These are phyloP conservation scores for Graphiopsis chlorocephala DNA, from an alignment of 2,329 filamentous ascomycete species.

Conservation along the genomic window DNA sequence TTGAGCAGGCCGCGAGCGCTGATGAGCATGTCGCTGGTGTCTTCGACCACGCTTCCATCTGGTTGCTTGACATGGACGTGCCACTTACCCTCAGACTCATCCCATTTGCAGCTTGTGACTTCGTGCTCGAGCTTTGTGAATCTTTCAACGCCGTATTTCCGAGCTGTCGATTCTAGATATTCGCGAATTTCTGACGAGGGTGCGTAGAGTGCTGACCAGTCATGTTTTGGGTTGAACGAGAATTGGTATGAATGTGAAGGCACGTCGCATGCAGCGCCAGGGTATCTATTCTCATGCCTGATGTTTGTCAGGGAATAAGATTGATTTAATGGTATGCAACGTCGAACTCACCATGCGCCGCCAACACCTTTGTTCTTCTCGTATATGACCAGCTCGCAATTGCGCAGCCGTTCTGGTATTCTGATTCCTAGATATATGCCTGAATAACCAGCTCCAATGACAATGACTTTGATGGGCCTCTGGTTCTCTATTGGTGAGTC, in stretches of 20 bases:
- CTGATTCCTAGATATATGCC: slow-evolving; percentile 46
- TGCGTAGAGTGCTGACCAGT: slow-evolving; percentile 43
- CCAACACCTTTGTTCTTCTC: slow-evolving; percentile 45
- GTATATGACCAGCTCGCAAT: slow-evolving; percentile 42
- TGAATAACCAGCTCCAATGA: slow-evolving; percentile 45
- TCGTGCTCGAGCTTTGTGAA: slow-evolving; percentile 33
- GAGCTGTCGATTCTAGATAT: slow-evolving; percentile 88
- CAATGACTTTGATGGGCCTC: slow-evolving; percentile 43
- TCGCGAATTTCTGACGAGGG: slow-evolving; percentile 84
- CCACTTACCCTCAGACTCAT: slow-evolving; percentile 37
- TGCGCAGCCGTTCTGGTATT: slow-evolving; percentile 28
- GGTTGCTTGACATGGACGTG: slow-evolving; percentile 36
- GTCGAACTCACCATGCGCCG: slow-evolving; percentile 8
- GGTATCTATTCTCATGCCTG: slow-evolving; percentile 43
- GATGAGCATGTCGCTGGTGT: slow-evolving; percentile 49
- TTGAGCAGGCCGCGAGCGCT: slow-evolving; percentile 52
- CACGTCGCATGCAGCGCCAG: slow-evolving; percentile 44
- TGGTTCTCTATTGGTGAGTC: slow-evolving; percentile 43
- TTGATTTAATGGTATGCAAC: neutral
- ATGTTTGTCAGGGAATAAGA: slow-evolving; percentile 25
- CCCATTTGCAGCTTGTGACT: slow-evolving; percentile 35
- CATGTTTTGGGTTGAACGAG: slow-evolving; percentile 42
- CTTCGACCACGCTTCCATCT: slow-evolving; percentile 18
- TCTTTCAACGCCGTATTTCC: slow-evolving; percentile 81
- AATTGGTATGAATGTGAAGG: slow-evolving; percentile 45